These are phyloP conservation scores for Debaryomyces udenii DNA, from an alignment of 1,139 yeast genomes.

Conservation along the genomic window DNA sequence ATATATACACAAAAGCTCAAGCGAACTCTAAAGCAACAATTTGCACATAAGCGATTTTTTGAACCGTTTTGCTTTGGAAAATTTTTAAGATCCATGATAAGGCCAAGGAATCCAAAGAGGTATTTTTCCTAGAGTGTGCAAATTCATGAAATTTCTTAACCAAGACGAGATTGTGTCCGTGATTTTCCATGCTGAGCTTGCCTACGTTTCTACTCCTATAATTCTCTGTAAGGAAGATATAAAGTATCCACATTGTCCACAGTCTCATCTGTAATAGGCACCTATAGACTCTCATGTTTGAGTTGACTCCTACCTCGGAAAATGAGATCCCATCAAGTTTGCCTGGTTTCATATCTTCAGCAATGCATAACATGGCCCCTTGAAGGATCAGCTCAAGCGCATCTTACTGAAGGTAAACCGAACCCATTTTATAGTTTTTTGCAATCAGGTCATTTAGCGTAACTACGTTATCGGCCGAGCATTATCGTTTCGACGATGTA, in stretches of 20 bases:
- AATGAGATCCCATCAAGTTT: constrained; percentile 67
- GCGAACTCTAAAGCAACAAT: too few relatives aligned
- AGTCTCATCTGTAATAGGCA: too few relatives aligned
- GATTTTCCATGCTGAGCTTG: constrained; percentile 60
- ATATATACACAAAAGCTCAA: too few relatives aligned
- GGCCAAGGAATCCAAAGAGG: constrained; percentile 69
- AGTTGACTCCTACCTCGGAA: constrained; percentile 66
- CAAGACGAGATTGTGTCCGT: constrained; percentile 52
- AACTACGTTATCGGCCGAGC: too few relatives aligned
- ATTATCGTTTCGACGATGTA: too few relatives aligned
- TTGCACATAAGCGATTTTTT: constrained; percentile 36
- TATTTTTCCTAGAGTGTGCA: constrained; percentile 46
- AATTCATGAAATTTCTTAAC: constrained; percentile 46
- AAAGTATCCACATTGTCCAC: too few relatives aligned
- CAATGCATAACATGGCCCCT: constrained; percentile 52
- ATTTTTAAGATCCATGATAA: constrained; percentile 66
- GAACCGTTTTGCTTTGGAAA: constrained; percentile 28
- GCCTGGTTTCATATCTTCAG: constrained; percentile 57
- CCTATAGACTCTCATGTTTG: constrained; percentile 68
- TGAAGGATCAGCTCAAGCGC: too few relatives aligned
- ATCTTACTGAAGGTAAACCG: too few relatives aligned
- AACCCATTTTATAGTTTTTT: too few relatives aligned
- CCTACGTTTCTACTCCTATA: constrained; percentile 59
- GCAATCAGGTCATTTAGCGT: too few relatives aligned
- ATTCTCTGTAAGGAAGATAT: constrained; percentile 64